phyloP scores from a whole-genome alignment of 148 eudicot species.

The Chenopodium formosanum region DNA sequence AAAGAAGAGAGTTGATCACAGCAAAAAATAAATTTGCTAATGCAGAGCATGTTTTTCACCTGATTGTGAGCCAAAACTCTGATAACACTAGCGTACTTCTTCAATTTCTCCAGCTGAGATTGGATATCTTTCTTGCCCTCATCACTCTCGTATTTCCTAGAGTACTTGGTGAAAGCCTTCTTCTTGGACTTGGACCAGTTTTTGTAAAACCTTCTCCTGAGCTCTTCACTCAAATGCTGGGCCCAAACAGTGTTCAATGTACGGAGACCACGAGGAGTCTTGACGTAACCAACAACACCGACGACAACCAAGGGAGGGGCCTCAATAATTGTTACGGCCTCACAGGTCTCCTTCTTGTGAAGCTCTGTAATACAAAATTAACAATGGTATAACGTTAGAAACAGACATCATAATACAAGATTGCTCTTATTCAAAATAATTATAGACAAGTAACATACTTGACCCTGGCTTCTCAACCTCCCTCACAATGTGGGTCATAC shows the following conservation, averaged over 20 bases:
- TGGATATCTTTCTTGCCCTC: slow-evolving; percentile 79
- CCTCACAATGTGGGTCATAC: slow-evolving; percentile 81
- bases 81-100: slow-evolving; percentile 61
- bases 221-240: slow-evolving; percentile 68
- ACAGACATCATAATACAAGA: not conserved
- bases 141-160: slow-evolving; percentile 54
- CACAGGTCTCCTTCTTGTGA: slow-evolving; percentile 86
- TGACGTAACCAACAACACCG: slow-evolving; percentile 70
- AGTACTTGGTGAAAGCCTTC: slow-evolving; percentile 78
- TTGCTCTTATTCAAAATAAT: too few species aligned
- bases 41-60: slow-evolving; percentile 29
- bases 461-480: slow-evolving; percentile 85
- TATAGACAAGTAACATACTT: slow-evolving; percentile 35
- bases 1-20: not conserved
- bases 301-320: slow-evolving; percentile 76
- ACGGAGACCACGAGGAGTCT: slow-evolving; percentile 76
- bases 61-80: slow-evolving; percentile 87
- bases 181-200: slow-evolving; percentile 86
- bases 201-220: slow-evolving; percentile 78
- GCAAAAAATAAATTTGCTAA: not conserved
- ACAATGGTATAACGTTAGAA: not conserved
- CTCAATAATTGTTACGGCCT: slow-evolving; percentile 76
- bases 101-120: slow-evolving; percentile 69
- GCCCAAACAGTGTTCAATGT: slow-evolving; percentile 88
- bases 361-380: slow-evolving; percentile 38